These are phyloP conservation scores for Kodamaea restingae DNA, from an alignment of 805 yeast genomes.

Conservation along the genomic window DNA sequence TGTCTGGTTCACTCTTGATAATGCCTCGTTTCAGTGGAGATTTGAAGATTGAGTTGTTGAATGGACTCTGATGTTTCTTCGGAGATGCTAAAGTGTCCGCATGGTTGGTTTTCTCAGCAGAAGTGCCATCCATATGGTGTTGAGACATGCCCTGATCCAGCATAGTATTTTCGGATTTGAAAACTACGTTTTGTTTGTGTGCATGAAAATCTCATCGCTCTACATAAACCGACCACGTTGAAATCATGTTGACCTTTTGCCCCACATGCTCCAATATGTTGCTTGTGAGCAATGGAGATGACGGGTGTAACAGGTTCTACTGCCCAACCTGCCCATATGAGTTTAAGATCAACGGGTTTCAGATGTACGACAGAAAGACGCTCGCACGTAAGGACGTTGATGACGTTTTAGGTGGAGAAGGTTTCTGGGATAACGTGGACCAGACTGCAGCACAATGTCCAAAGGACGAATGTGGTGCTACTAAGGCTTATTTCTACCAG, in stretches of 20 bases:
- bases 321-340: constrained; percentile 96
- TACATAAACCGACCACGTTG: background rate
- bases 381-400: constrained; percentile 88
- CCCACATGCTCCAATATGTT: constrained; percentile 94
- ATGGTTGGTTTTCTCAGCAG: too few species aligned
- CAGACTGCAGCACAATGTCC: constrained; percentile 95
- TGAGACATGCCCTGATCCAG: too few species aligned
- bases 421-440: constrained; percentile 98
- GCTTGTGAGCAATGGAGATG: constrained; percentile 54
- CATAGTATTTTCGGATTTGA: background rate
- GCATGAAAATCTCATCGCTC: constrained; percentile 9
- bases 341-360: constrained; percentile 79
- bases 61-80: background rate
- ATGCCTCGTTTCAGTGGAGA: constrained; percentile 37
- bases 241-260: constrained; percentile 82
- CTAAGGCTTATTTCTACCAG: constrained; percentile 94
- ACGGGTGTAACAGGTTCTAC: constrained; percentile 62
- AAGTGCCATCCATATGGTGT: too few species aligned
- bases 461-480: constrained; percentile 75
- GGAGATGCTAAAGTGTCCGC: constrained; percentile 6
- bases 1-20: constrained; percentile 16
- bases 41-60: constrained; percentile 14
- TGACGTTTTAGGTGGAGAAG: constrained; percentile 94
- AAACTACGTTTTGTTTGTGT: background rate
- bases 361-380: constrained; percentile 78